phyloP scores from a whole-genome alignment of 257 asterid genomes.

The Coffea canephora region DNA sequence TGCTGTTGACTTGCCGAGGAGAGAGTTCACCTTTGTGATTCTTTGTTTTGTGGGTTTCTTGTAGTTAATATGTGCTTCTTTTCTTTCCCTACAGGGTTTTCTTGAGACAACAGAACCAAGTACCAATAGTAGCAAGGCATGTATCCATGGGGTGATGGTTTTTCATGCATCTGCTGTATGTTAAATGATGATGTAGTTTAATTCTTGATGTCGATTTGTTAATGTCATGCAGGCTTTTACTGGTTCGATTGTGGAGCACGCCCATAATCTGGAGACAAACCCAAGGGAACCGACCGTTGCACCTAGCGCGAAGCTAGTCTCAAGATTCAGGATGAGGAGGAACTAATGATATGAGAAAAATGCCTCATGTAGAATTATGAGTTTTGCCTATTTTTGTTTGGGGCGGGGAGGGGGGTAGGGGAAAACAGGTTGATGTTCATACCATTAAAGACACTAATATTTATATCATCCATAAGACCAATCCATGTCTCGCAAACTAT shows the following conservation, averaged over 20 bases:
- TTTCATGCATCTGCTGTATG: not conserved
- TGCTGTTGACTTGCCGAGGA: not conserved
- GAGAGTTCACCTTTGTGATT: not conserved
- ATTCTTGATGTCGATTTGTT: not conserved
- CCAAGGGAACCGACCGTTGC: slow-evolving; percentile 32
- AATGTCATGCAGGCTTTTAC: slow-evolving; percentile 54
- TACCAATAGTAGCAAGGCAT: slow-evolving; percentile 25
- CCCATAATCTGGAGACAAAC: slow-evolving; percentile 38
- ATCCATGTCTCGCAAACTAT: no score
- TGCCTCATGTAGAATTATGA: no score
- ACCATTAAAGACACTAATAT: no score
- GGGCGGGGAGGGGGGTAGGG: no score
- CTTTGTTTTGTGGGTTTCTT: not conserved
- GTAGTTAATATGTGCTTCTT: not conserved
- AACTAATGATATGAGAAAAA: slow-evolving; percentile 6
- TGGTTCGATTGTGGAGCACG: slow-evolving; percentile 65
- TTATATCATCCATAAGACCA: no score
- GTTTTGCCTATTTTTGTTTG: no score
- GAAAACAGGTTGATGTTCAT: no score
- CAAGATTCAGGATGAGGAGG: slow-evolving; percentile 78
- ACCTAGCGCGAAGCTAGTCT: slow-evolving; percentile 63
- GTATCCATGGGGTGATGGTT: not conserved
- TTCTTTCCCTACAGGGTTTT: slow-evolving; percentile 16
- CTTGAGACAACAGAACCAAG: slow-evolving; percentile 7
- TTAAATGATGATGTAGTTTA: not conserved